A percentile compares a stretch with the other conserved stretches of the same genome.
phyloP scores from a whole-genome alignment of 352 stramenopile species.

The Discostella stelligera region DNA sequence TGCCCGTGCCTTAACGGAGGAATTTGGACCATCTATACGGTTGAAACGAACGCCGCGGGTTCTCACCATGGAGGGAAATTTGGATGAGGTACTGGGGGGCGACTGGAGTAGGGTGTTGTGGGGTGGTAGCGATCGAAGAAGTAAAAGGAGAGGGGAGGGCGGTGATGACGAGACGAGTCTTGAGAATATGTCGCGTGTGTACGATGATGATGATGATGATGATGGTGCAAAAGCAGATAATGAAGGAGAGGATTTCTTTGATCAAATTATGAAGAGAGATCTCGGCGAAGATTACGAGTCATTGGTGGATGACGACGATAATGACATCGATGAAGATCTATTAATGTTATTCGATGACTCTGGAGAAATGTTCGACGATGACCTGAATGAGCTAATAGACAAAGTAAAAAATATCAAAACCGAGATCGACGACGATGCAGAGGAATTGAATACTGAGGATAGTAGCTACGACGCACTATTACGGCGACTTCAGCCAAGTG shows the following conservation, averaged over 20 bases:
- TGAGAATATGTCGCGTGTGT: conserved; percentile 35
- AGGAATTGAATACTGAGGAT: background rate
- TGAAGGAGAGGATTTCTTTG: conserved; percentile 57
- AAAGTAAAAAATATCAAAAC: conserved; percentile 11
- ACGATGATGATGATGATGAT: conserved; percentile 55
- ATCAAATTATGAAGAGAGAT: conserved; percentile 53
- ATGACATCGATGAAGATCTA: conserved; percentile 46
- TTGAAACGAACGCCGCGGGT: conserved; percentile 47
- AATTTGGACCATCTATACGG: conserved; percentile 35
- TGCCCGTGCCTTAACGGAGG: conserved; percentile 32
- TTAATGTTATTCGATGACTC: conserved; percentile 42
- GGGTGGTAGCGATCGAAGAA: conserved; percentile 14
- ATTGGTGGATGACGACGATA: conserved; percentile 35
- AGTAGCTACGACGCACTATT: conserved; percentile 29
- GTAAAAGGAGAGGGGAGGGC: conserved; percentile 19
- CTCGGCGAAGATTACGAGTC: conserved; percentile 44
- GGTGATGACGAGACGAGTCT: conserved; percentile 16
- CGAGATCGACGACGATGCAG: background rate
- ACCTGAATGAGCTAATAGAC: conserved; percentile 10
- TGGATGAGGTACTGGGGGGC: conserved; percentile 40
- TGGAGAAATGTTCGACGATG: conserved; percentile 18
- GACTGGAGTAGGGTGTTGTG: conserved; percentile 47
- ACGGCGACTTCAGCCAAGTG: conserved; percentile 37
- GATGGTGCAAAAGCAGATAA: too few species aligned
- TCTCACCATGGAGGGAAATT: conserved; percentile 40